Conservation (phyloP, 2,329 filamentous ascomycete genomes). For the Orbilia brochopaga region DNA sequence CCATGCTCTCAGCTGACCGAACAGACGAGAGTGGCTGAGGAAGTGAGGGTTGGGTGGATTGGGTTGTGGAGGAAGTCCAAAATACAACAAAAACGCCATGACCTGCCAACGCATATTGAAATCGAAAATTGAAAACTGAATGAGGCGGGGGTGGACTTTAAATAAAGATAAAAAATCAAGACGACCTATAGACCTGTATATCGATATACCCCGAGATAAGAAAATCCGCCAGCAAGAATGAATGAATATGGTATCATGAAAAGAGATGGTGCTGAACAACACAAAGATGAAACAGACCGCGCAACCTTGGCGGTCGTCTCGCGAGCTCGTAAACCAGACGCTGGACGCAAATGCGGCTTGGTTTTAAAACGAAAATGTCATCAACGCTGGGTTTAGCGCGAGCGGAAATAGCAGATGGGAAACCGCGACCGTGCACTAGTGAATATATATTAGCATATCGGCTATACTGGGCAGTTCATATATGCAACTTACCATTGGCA, state of each 20-base stretch:
- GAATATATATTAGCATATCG: slow-evolving; percentile 7
- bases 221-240: slow-evolving; percentile 23
- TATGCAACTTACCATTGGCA: slow-evolving; percentile 68
- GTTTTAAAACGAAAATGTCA: slow-evolving; percentile 63
- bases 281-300: slow-evolving; percentile 6
- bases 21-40: slow-evolving; percentile 20
- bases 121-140: no score
- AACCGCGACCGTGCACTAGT: slow-evolving; percentile 64
- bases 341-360: no score
- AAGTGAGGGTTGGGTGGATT: slow-evolving; percentile 7
- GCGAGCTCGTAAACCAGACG: no score
- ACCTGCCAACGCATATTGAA: slow-evolving; percentile 37
- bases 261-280: slow-evolving; percentile 13
- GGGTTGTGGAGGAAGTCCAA: slow-evolving; percentile 16
- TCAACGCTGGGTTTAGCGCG: slow-evolving; percentile 67
- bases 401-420: slow-evolving; percentile 75
- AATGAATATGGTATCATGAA: slow-evolving; percentile 49
- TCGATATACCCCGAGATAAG: slow-evolving; percentile 37
- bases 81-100: slow-evolving; percentile 38
- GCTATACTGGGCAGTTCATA: background rate
- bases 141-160: background rate
- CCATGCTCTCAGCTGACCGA: slow-evolving; percentile 15
- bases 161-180: slow-evolving; percentile 15
- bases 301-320: no score
- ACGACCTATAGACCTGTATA: slow-evolving; percentile 25